Percentiles rank a stretch among this genome's conserved stretches.
Conservation (phyloP, 495 filamentous ascomycete genomes). For the Hamigera avellanea region DNA sequence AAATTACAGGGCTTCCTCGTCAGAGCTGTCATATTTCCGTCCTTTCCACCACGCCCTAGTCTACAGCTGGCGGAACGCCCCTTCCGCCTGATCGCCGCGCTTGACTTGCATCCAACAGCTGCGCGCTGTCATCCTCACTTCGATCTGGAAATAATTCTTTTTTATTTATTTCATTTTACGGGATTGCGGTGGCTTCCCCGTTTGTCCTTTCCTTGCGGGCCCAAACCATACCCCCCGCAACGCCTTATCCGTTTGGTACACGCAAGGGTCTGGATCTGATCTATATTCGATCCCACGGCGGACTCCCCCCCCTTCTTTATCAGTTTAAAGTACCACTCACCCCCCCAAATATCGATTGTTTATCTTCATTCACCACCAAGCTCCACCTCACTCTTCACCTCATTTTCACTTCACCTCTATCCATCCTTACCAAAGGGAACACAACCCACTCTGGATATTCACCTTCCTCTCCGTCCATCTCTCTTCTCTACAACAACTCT, state of each 20-base stretch:
- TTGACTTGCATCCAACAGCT: slow-evolving; percentile 9
- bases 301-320: too few relatives aligned
- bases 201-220: too few relatives aligned
- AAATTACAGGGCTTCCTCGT: neutral
- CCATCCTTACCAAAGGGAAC: too few relatives aligned
- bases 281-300: slow-evolving; percentile 7
- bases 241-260: slow-evolving; percentile 17
- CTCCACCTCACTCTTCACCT: slow-evolving; percentile 5
- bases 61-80: slow-evolving; percentile 12
- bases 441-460: slow-evolving; percentile 2
- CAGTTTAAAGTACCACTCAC: too few relatives aligned
- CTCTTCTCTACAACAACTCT: neutral
- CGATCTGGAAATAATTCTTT: neutral
- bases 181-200: too few relatives aligned
- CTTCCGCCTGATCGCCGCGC: slow-evolving; percentile 17
- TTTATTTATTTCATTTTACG: slow-evolving; percentile 2
- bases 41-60: slow-evolving; percentile 3
- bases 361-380: slow-evolving; percentile 3
- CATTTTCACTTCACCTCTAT: slow-evolving; percentile 6
- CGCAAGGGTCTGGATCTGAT: slow-evolving; percentile 19
- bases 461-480: slow-evolving; percentile 4
- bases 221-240: slow-evolving; percentile 6
- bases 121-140: slow-evolving; percentile 4
- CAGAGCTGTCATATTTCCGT: slow-evolving; percentile 5
- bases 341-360: neutral